These are phyloP conservation scores for Salix caprea DNA, from an alignment of 345 rosid species.

Conservation along the genomic window DNA sequence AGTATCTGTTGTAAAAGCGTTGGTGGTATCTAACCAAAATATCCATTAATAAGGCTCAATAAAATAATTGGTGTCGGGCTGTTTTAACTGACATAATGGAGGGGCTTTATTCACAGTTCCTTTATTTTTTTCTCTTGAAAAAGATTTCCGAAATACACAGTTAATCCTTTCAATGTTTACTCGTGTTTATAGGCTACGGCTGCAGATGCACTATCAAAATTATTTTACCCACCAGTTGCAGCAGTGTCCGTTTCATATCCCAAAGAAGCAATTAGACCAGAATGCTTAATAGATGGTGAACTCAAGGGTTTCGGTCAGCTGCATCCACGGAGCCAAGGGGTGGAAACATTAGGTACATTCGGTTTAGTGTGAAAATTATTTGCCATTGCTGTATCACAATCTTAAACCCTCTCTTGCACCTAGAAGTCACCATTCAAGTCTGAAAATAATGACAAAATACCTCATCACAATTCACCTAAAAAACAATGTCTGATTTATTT, in stretches of 20 bases:
- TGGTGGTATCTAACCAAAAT: neutral
- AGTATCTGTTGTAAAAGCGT: neutral
- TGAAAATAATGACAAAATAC: neutral
- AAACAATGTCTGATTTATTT: neutral
- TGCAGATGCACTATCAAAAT: constrained; percentile 70
- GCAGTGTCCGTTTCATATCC: constrained; percentile 89
- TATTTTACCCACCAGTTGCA: constrained; percentile 94
- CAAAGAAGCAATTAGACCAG: constrained; percentile 72
- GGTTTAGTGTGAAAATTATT: neutral
- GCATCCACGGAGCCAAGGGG: constrained; percentile 97
- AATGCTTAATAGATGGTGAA: constrained; percentile 74
- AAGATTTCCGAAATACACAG: neutral
- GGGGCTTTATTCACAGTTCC: neutral
- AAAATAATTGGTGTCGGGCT: neutral
- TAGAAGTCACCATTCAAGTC: neutral
- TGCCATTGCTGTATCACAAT: neutral
- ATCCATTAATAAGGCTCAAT: neutral
- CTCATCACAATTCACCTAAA: neutral
- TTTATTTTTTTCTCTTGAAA: neutral
- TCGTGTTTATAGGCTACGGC: constrained; percentile 51
- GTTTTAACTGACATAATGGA: neutral
- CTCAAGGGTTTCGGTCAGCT: constrained; percentile 95
- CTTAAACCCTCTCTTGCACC: neutral
- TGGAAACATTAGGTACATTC: constrained; percentile 81
- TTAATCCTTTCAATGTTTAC: neutral